Base-by-base conservation (phyloP, 2,329 filamentous ascomycete genomes). In the Microdochium paspali region DNA sequence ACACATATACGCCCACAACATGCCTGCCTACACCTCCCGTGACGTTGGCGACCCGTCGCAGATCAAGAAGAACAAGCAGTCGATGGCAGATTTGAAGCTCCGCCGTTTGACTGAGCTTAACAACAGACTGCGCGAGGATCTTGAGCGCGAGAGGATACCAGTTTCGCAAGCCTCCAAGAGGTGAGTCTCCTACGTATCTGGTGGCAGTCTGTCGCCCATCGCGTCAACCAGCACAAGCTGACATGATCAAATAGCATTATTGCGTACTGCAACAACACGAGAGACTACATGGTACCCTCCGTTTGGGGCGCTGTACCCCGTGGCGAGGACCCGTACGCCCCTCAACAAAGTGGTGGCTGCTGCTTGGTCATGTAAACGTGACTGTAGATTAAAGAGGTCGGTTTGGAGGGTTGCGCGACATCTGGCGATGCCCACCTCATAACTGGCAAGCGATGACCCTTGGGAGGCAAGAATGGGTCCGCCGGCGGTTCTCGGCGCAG, bases 211-310 rank as follows among this genome's bases (percentile, higher is more conserved):
- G 45, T 32, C 45, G 50, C 24, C 24, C 20, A 13, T 15, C 12
- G 12, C 21, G 26, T 39, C 15, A 28, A 35, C 21, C 10, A 31
- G 2, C 4, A 50, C 35, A 20, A 40, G 47, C 51, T 56, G 45
- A 59, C 47, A 49, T 47, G 46, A 30, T 56, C 26, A 25, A 50
- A 54, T 63, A 98, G 93, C 68, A 87, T 97, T 67, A 97, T 97
- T 67, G 87, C 89, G 58, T 97, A 97, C 74, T 97, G 91, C 71
- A 95, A 95, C 70, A 90, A 88, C 69, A 96, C 93, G 59, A 87
- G 91, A 69, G 93, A 98, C 68, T 97, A 95, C 74, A 97, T 98
- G 93, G 90, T 97, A 47, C 90, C 90, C 46, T 95, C 90, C 47
- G 87, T 94, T 67, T 98, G 93, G 93, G 91, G 91, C 57, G 80